Percentiles rank a stretch among this genome's conserved stretches.
These are phyloP conservation scores for Colletotrichum liaoningense DNA, from an alignment of 2,329 filamentous ascomycete species.

Conservation along the genomic window DNA sequence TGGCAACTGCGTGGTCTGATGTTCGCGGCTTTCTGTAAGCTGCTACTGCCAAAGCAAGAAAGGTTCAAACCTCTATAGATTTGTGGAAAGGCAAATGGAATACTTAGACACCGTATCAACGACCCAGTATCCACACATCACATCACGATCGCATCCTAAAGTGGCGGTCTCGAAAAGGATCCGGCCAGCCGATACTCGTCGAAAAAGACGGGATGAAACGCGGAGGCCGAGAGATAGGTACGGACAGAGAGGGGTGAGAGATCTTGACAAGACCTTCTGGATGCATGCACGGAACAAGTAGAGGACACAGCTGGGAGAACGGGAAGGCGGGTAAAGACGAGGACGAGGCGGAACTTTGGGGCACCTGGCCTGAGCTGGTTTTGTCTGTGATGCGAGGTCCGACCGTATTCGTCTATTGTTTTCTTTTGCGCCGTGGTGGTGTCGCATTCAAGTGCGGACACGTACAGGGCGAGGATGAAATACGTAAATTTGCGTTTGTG, in stretches of 20 bases:
- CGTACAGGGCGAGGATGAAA: neutral
- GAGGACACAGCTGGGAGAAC: neutral
- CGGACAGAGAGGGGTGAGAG: neutral
- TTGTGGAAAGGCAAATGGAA: neutral
- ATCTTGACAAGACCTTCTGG: slow-evolving; percentile 6
- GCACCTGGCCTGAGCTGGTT: neutral
- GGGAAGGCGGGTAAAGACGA: neutral
- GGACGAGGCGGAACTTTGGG: neutral
- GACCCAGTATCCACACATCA: neutral
- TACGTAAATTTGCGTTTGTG: neutral
- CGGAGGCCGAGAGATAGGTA: slow-evolving; percentile 1
- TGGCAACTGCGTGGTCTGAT: slow-evolving; percentile 31
- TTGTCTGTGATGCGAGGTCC: slow-evolving; percentile 22
- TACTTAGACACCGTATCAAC: neutral
- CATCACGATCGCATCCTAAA: neutral
- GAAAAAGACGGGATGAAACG: slow-evolving; percentile 24
- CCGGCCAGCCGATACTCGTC: neutral
- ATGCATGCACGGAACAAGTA: slow-evolving; percentile 16
- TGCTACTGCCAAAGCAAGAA: neutral
- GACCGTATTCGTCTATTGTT: slow-evolving; percentile 26
- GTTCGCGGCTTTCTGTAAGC: neutral
- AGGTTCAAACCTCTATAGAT: neutral
- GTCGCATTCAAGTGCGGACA: neutral
- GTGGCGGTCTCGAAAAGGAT: neutral
- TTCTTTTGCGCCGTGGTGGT: slow-evolving; percentile 5